These are phyloP conservation scores for Citrus inodora DNA, from an alignment of 345 rosid species.

Conservation along the genomic window DNA sequence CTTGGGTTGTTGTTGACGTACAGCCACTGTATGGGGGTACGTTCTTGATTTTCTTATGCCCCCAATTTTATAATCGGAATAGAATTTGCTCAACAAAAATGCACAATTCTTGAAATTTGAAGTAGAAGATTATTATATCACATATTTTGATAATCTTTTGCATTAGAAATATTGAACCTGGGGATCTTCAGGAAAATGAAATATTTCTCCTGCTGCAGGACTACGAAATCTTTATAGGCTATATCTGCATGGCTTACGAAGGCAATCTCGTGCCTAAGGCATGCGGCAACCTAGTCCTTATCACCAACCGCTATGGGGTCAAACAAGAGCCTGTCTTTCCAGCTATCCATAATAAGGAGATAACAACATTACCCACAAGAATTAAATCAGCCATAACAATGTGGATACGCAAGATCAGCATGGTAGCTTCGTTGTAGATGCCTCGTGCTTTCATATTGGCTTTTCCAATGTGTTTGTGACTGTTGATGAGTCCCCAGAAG, in stretches of 20 bases:
- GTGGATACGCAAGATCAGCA: not conserved
- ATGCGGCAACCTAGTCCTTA: constrained; percentile 39
- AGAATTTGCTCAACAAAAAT: not conserved
- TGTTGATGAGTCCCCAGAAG: no score
- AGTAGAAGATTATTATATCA: not conserved
- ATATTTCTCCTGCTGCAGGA: constrained; percentile 38
- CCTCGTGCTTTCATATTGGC: not conserved
- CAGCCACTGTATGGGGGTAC: constrained; percentile 91
- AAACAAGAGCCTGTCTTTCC: constrained; percentile 20
- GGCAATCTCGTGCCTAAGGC: constrained; percentile 44
- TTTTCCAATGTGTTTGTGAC: not conserved
- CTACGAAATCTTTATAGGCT: constrained; percentile 67
- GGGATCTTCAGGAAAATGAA: not conserved
- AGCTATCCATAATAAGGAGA: constrained; percentile 41
- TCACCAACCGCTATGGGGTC: constrained; percentile 2
- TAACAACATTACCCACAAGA: not conserved
- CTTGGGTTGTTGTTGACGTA: constrained; percentile 93
- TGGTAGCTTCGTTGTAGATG: constrained; percentile 13
- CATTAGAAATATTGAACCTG: not conserved
- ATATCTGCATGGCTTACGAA: constrained; percentile 72
- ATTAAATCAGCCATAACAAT: not conserved
- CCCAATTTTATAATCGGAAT: not conserved
- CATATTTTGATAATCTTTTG: not conserved
- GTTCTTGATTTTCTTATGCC: constrained; percentile 10
- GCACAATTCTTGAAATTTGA: not conserved